Evolutionary conservation across 2,329 filamentous ascomycete genomes (phyloP), one percentile per base, ranked within the genome.

Genomic region (Macroventuria anomochaeta): DNA sequence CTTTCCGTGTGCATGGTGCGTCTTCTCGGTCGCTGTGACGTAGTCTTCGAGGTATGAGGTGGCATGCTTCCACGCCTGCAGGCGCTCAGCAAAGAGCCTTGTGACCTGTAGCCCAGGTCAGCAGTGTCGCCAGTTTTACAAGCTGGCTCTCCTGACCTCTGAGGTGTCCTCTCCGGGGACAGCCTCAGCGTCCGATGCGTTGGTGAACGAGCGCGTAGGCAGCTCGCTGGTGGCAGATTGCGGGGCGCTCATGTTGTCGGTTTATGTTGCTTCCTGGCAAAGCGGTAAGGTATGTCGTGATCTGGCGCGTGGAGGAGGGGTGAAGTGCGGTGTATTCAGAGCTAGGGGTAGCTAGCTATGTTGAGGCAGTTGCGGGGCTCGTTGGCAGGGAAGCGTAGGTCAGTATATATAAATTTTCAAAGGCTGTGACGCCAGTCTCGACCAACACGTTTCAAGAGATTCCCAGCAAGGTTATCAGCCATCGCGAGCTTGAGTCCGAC

Each of bases 11-110:
- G 85, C 83, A 71, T 87, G 88, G 71, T 97, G 88, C 53, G 91
- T 82, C 81, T 93, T 97, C 75, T 96, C 92, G 3, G 92, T 90
- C 6, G 89, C 87, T 25, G 80, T 80, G 68, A 97, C 83, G 74
- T 97, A 99, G 44, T 96, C 91, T 76, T 97, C 92, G 40, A 99
- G 83, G 71, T 96, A 93, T 51, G 83, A 90, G 58, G 92, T 90
- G 57, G 93, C 91, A 75, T 97, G 93, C 75, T 97, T 97, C 92
- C 92, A 99, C 39, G 95, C 95, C 68, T 90, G 89, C 57, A 99
- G 82, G 61, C 95, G 87, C 80, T 97, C 91, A 49, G 88, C 83
- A 60, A 99, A 88, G 42, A 97, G 83, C 71, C 76, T 80, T 37
- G 79, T 80, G 33, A 76, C 64, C 51, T 54, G 13, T 53, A 49